phyloP scores from a whole-genome alignment of 345 rosid species.

The Brassica incana region DNA sequence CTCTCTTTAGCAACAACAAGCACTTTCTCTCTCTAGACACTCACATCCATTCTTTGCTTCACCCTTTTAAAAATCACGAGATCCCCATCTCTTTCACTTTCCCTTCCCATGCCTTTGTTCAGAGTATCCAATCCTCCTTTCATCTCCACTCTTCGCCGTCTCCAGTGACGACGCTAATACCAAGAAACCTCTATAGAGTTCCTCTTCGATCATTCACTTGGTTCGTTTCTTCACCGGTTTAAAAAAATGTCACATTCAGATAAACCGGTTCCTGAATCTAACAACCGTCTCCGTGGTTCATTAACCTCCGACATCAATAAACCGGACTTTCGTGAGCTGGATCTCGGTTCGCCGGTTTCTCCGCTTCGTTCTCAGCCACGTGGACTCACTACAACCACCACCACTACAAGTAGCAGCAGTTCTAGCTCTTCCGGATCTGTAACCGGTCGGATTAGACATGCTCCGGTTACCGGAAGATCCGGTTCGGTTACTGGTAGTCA shows the following conservation, averaged over 20 bases:
- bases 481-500: conserved; percentile 42
- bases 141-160: conserved; percentile 32
- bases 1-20: conserved; percentile 19
- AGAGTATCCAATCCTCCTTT: conserved; percentile 26
- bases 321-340: conserved; percentile 94
- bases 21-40: conserved; percentile 39
- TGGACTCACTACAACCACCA: conserved; percentile 40
- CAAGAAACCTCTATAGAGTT: conserved; percentile 8
- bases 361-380: conserved; percentile 69
- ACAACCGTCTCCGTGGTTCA: conserved; percentile 58
- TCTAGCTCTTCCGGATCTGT: conserved; percentile 91
- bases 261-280: conserved; percentile 47
- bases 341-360: conserved; percentile 96
- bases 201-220: not conserved
- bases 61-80: conserved; percentile 66
- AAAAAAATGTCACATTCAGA: conserved; percentile 59
- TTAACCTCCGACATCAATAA: conserved; percentile 64
- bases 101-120: conserved; percentile 17
- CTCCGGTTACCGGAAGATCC: conserved; percentile 42
- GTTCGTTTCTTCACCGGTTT: not conserved
- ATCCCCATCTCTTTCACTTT: conserved; percentile 52
- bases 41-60: conserved; percentile 71
- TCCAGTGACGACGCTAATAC: conserved; percentile 29
- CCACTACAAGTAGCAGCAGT: conserved; percentile 53
- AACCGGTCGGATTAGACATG: conserved; percentile 50